Base-by-base conservation (phyloP, 1,139 yeast species). In the Lizanozyma gosingica region DNA sequence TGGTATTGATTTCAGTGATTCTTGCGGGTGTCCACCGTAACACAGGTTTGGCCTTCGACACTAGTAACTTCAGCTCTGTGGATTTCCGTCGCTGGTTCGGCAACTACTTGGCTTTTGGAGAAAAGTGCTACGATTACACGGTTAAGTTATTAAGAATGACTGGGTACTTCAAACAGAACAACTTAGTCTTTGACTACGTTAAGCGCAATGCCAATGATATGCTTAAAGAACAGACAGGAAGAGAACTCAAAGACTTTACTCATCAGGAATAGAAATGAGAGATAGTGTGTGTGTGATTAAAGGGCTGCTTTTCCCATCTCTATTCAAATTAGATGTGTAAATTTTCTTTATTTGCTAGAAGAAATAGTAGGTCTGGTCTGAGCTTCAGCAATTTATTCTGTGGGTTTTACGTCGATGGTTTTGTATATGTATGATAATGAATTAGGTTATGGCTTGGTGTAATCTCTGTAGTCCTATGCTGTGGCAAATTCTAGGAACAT, bases 1-100 rank as follows among this genome's bases (percentile, higher is more conserved):
- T 80, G 43, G 70, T 81, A 2, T 60, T 82, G 43, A 60, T 80
- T 15, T 78, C 86, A 2, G 71, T 82, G 54, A 62, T 82, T 17
- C 62, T 81, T 32, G 86, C 88, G 0, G 84, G 83, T 1, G 63
- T 81, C 40, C 78, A 80, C 51, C 64, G 80, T 41, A 76, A 76
- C 46, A 80, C 86, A 0, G 88, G 87, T 0, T 65, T 71, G 44
- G 71, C 62, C 37, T 71, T 70, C 51, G 75, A 70, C 54, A 69
- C 74, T 15, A 53, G 66, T 11, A 56, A 60, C 40, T 59, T 76
- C 46, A 67, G 72, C 15, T 73, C 73, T 2, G 66, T 69, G n/a
- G 84, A 77, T 47, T 54, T 75, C 45, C 67, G 81, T 37, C 63
- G 69, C 39, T 70, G 79, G 66, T 63, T 80, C 45, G 70, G 71